Evolutionary conservation across 116 monocot genomes (phyloP), one percentile per base, ranked within the genome.

Genomic region (Phalaenopsis hybrid): DNA sequence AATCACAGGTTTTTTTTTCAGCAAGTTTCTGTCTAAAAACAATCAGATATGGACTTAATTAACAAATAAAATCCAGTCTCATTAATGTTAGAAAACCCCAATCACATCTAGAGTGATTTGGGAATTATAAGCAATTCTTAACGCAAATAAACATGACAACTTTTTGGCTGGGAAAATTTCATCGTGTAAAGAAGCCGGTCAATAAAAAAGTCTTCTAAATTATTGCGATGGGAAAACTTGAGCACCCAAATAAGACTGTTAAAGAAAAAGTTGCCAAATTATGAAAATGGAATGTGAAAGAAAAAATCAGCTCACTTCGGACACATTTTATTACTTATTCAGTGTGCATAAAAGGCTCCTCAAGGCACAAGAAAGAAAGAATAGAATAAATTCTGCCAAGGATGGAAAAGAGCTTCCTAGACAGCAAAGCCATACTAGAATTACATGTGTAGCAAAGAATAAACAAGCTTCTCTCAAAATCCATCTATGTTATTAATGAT

Each of bases 401-500:
- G 28, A 34, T 16, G 34, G 10, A 72, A 72, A 41, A 41, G 16
- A 41, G 41, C 72, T 37, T 41, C 41, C 72, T 1, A 5, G 41
- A 70, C 31, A 72, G 16, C 16, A 72, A 72, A 72, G 37, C 72
- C 72, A 15, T 6, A 41, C 16, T 34, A 72, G 72, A 41, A 72
- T 72, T 15, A 72, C 33, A 41, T 41, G 33, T 43, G 72, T 72
- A 41, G 41, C 37, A 33, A 72, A 69, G 21, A 6, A 37, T 7
- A 16, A 72, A 34, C 41, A 72, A 33, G 34, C 34, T 72, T 72
- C 41, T 5, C 41, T 34, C 72, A 72, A 72, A 72, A 67, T 67
- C 28, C 67, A 68, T 51, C 78, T 84, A 74, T 79, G 45, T 81
- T 28, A 83, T 81, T 79, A 92, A 89, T 18, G 94, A 85, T 84